phyloP scores from a whole-genome alignment of 805 yeast genomes.

The Yamadazyma phyllophila region DNA sequence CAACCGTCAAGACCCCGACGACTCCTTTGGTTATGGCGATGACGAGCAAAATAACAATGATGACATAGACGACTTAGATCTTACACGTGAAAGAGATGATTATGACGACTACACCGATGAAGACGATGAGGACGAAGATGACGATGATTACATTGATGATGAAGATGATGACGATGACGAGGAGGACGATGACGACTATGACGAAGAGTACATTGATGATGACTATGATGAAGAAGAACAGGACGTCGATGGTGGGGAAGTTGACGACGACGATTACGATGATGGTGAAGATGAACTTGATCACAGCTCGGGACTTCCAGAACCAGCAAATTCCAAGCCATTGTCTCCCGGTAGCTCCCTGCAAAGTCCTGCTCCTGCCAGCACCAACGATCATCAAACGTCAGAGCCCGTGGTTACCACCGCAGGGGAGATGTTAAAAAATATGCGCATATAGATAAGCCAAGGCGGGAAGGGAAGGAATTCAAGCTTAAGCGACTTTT shows the following conservation, averaged over 20 bases:
- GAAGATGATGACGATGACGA: conserved; percentile 5
- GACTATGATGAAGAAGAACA: conserved; percentile 12
- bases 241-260: background rate
- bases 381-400: background rate
- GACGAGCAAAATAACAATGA: conserved; percentile 23
- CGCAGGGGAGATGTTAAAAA: conserved; percentile 6
- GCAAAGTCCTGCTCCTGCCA: background rate
- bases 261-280: conserved; percentile 3
- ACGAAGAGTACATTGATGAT: conserved; percentile 7
- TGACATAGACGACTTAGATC: conserved; percentile 17
- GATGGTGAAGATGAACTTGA: conserved; percentile 9
- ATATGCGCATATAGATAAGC: conserved; percentile 1
- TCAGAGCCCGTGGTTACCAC: conserved; percentile 4
- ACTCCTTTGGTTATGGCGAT: conserved; percentile 24
- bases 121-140: conserved; percentile 16
- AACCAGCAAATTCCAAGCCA: background rate
- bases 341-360: background rate
- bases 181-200: conserved; percentile 1
- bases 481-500: too few relatives aligned
- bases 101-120: conserved; percentile 14
- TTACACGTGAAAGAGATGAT: conserved; percentile 9
- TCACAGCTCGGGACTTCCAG: conserved; percentile 7
- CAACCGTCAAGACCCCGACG: conserved; percentile 25
- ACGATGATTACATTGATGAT: conserved; percentile 13
- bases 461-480: background rate